Percentiles rank a stretch among this genome's conserved stretches.
These are phyloP conservation scores for Herpetomonas tarakana DNA, from an alignment of 208 protist species.

Conservation along the genomic window DNA sequence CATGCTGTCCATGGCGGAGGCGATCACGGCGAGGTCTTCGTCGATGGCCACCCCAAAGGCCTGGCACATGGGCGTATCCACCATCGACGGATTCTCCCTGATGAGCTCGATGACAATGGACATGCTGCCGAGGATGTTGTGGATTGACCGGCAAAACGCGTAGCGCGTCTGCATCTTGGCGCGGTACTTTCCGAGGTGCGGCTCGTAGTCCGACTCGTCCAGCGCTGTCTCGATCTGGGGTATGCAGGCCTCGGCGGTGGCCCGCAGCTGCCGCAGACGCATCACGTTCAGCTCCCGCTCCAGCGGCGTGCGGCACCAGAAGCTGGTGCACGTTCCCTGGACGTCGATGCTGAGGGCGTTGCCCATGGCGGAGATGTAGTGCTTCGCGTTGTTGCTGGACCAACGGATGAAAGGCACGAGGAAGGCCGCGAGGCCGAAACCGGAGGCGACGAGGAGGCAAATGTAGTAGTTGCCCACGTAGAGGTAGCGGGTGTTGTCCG, in stretches of 20 bases:
- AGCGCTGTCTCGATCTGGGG: conserved; percentile 58
- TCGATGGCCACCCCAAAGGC: conserved; percentile 65
- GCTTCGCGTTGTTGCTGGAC: conserved; percentile 74
- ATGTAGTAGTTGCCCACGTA: conserved; percentile 77
- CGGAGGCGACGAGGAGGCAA: conserved; percentile 66
- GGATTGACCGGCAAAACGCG: conserved; percentile 69
- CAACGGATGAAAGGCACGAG: conserved; percentile 86
- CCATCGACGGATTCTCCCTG: conserved; percentile 47
- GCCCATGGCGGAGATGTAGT: conserved; percentile 72
- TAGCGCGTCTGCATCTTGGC: conserved; percentile 55
- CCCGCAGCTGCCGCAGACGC: conserved; percentile 75
- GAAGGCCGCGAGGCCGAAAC: conserved; percentile 75
- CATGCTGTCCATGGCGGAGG: conserved; percentile 87
- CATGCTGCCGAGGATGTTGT: conserved; percentile 79
- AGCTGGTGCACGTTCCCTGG: conserved; percentile 80
- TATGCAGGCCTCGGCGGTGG: conserved; percentile 69
- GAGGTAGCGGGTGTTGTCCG: conserved; percentile 36
- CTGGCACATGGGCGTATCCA: conserved; percentile 81
- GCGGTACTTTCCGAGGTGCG: conserved; percentile 69
- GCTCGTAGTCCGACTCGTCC: conserved; percentile 78
- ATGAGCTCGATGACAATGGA: conserved; percentile 81
- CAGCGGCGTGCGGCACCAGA: conserved; percentile 69
- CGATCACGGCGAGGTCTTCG: conserved; percentile 74
- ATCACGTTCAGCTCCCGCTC: conserved; percentile 88
- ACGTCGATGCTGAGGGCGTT: conserved; percentile 86